Evolutionary conservation across 768 basidiomycete genomes (phyloP), one percentile per base, ranked within the genome.

Genomic region (Chlorophyllum brunneum): DNA sequence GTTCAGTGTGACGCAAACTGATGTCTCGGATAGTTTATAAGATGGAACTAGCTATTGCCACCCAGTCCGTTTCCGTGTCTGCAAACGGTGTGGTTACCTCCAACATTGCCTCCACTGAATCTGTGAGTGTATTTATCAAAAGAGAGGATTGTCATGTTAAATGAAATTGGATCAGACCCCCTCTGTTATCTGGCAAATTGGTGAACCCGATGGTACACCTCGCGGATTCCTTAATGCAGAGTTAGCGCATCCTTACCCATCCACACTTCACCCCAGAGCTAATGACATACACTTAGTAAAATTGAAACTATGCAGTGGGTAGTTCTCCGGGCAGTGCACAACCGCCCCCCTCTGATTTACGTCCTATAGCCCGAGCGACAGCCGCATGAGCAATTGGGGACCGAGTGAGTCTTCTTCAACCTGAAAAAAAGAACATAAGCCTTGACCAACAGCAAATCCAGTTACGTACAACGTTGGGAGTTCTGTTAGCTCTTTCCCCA

Each of bases 21-120:
- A n/a, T n/a, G n/a, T n/a, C n/a, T n/a, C n/a, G n/a, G 5, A 37
- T 46, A 69, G 68, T 74, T 26, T 76, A 72, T 60, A 67, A 71
- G 57, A 61, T 59, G 7, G 71, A 74, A 51, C 45, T 68, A 13
- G 68, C 63, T 3, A 62, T 70, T 36, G 65, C 61, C 1, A 56
- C 59, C 4, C 51, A 62, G 26, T 61, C 57, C 3, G 67, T 69
- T 1, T 54, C 55, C 2, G 65, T 70, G 10, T 48, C 54, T 22
- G 63, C 67, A 29, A 69, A 67, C 2, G 57, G 57, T 2, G 58
- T 58, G 3, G 43, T 50, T 0, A 67, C 63, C 3, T 63, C 63
- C 2, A 68, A 70, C 42, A 70, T 71, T 24, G 63, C 63, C 1
- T 68, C 64, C 15, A 43, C 60, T 3, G 69, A 68, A 55, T 54